Conservation (phyloP, 1,284 basidiomycete genomes). For the Dichomitus squalens region DNA sequence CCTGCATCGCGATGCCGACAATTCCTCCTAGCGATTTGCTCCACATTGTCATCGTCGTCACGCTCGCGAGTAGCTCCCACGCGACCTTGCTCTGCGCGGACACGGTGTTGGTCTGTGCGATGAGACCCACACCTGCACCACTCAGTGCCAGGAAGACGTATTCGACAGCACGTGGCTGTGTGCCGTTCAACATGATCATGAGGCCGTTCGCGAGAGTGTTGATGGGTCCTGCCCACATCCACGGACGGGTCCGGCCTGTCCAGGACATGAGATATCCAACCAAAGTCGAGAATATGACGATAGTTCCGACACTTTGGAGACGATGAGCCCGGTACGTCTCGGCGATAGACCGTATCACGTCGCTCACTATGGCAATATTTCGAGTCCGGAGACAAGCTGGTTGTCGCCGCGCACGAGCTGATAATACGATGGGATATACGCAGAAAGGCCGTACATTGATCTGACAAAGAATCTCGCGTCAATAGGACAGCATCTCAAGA, state of each 20-base stretch:
- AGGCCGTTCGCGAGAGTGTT: slow-evolving; percentile 14
- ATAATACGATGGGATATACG: slow-evolving; percentile 16
- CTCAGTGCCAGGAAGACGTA: slow-evolving; percentile 11
- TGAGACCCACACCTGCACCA: slow-evolving; percentile 12
- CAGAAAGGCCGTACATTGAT: slow-evolving; percentile 14
- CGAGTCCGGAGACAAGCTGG: slow-evolving; percentile 14
- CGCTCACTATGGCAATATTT: slow-evolving; percentile 14
- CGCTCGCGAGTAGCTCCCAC: slow-evolving; percentile 11
- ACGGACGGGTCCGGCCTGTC: slow-evolving; percentile 12
- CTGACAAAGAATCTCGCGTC: background rate
- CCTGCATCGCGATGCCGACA: slow-evolving; percentile 16
- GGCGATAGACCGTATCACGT: background rate
- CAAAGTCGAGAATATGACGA: slow-evolving; percentile 7
- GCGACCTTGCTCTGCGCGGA: slow-evolving; percentile 16
- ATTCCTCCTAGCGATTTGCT: slow-evolving; percentile 19
- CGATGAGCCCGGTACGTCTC: background rate
- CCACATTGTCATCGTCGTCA: slow-evolving; percentile 22
- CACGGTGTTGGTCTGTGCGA: slow-evolving; percentile 18
- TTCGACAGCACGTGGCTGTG: slow-evolving; percentile 10
- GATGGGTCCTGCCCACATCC: slow-evolving; percentile 3
- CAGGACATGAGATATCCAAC: slow-evolving; percentile 14
- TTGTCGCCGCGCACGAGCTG: slow-evolving; percentile 15
- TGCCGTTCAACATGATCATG: slow-evolving; percentile 12
- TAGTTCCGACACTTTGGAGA: slow-evolving; percentile 6
- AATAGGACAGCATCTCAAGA: background rate